A percentile compares a stretch with the other conserved stretches of the same genome.
Evolutionary conservation across 208 protist genomes (phyloP).

Genomic region (Blastocrithidia nonstop): DNA sequence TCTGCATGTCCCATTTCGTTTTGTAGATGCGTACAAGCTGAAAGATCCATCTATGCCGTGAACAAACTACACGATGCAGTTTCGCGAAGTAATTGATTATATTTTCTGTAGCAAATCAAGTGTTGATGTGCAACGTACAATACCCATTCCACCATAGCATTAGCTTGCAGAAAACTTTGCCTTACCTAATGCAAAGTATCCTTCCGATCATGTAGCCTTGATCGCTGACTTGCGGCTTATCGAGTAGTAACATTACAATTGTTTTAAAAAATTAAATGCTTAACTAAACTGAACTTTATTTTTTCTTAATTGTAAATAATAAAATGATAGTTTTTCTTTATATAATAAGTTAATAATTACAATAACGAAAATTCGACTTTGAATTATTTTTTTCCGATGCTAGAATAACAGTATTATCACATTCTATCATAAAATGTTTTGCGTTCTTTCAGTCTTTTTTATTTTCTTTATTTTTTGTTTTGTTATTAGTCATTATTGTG

Average conservation of each 20-base stretch:
- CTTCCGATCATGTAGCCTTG: conserved; percentile 85
- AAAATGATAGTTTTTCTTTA: background rate
- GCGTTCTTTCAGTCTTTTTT: too few species aligned
- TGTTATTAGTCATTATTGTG: too few species aligned
- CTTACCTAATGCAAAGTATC: conserved; percentile 72
- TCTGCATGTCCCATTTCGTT: conserved; percentile 17
- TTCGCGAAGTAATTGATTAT: conserved; percentile 84
- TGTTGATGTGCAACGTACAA: conserved; percentile 42
- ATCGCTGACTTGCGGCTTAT: conserved; percentile 45
- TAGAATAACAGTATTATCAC: too few species aligned
- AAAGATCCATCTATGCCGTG: conserved; percentile 43
- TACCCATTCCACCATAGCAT: conserved; percentile 59
- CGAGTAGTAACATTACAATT: background rate
- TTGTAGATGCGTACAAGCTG: conserved; percentile 45
- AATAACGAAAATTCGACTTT: too few species aligned
- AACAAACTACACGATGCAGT: conserved; percentile 84
- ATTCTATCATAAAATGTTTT: too few species aligned
- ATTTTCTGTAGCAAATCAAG: conserved; percentile 48
- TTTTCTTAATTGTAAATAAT: background rate
- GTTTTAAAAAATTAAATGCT: background rate
- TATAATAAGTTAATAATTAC: too few species aligned
- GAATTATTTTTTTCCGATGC: too few species aligned
- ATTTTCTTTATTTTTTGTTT: too few species aligned
- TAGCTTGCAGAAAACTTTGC: conserved; percentile 65
- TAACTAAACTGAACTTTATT: background rate